phyloP scores from a whole-genome alignment of 306 rosid genomes.

The Vachellia collinsii region DNA sequence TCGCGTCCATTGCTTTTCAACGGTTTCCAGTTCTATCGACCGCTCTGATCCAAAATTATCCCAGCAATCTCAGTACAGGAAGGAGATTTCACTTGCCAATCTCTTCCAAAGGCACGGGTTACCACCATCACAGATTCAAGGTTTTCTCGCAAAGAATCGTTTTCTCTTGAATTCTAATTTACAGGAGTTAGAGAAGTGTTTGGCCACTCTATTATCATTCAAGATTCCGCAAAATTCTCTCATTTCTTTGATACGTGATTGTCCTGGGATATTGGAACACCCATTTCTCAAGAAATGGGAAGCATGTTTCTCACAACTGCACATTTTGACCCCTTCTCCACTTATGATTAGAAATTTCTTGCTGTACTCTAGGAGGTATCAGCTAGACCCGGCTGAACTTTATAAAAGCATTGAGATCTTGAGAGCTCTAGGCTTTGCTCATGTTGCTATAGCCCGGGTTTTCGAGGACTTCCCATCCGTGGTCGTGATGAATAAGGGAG shows the following conservation, averaged over 20 bases:
- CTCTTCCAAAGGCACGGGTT: constrained; percentile 69
- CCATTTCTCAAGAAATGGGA: constrained; percentile 59
- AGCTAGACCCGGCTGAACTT: constrained; percentile 48
- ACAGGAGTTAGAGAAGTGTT: constrained; percentile 49
- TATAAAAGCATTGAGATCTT: constrained; percentile 37
- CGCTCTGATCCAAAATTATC: constrained; percentile 28
- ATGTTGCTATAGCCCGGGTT: constrained; percentile 40
- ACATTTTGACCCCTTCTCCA: constrained; percentile 41
- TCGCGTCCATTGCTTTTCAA: constrained; percentile 20
- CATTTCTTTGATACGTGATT: constrained; percentile 52
- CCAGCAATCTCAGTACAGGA: constrained; percentile 50
- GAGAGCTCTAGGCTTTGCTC: constrained; percentile 57
- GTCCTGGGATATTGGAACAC: constrained; percentile 65
- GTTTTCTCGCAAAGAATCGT: constrained; percentile 51
- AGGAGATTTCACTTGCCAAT: constrained; percentile 53
- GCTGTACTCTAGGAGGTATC: constrained; percentile 52
- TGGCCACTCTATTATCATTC: constrained; percentile 56
- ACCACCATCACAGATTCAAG: constrained; percentile 53
- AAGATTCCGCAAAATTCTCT: constrained; percentile 58
- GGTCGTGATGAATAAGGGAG: constrained; percentile 44
- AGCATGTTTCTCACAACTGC: constrained; percentile 43
- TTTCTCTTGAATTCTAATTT: constrained; percentile 47
- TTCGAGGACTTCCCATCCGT: constrained; percentile 62
- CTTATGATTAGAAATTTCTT: constrained; percentile 52
- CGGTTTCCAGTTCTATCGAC: constrained; percentile 7